Evolutionary conservation across 2,329 filamentous ascomycete species (phyloP), one percentile per base, ranked within the genome.

Genomic region (Rhinocladiella similis): DNA sequence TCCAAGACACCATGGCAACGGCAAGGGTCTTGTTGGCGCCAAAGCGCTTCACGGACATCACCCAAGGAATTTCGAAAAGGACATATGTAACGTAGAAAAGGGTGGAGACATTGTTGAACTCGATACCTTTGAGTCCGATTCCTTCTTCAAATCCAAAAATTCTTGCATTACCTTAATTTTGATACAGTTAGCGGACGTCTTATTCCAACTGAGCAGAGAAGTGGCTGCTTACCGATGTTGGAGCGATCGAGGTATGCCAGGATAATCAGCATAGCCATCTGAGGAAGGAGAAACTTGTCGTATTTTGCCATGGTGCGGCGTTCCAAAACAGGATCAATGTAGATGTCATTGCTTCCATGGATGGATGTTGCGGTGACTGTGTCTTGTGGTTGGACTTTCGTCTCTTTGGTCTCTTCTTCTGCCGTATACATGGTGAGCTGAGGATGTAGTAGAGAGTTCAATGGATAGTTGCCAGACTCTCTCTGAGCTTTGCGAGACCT

Each of bases 21-120:
- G 49, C 39, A 19, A 45, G 14, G 13, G 27, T 33, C 36, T 18
- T 22, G 38, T 25, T 46, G 19, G 29, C n/a, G 19, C 49, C 49
- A 19, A 42, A 46, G 10, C 25, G 19, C 20, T 46, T 33, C n/a
- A 52, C 12, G 19, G 22, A 13, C 14, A 52, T 42, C 3, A 29
- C 22, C 49, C 36, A 52, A 29, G 73, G 64, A 18, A 75, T 67
- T 54, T 75, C 72, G 54, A 73, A 68, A n/a, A 68, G 55, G 18
- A 68, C 66, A 55, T 75, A 75, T 14, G 70, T 67, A 46, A 72
- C 67, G 67, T 73, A 75, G 68, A 75, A 76, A 29, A 72, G 64
- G 13, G 68, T 70, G 27, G 75, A 63, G 3, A 70, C 67, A 53
- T 68, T 66, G 56, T 71, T 73, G 65, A 71, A 75, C 36, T 72